Base-by-base conservation (phyloP, 176 grass and related monocot species). In the Rhynchospora tenuis region DNA sequence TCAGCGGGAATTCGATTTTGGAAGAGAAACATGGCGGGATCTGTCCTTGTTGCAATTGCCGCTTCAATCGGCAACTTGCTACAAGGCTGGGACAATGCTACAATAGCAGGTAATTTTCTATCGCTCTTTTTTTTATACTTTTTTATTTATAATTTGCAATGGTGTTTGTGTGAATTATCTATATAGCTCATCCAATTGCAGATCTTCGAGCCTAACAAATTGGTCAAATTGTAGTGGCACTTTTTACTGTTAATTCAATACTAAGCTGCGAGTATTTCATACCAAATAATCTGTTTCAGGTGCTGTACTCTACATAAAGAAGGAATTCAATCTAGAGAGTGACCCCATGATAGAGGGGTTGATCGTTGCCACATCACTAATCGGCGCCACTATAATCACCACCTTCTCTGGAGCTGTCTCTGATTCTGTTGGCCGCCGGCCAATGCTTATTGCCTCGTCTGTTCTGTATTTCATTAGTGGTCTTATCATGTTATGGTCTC, bases 401-500 rank as follows among this genome's bases (percentile, higher is more conserved):
- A 93, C 89, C 0, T 95, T 95, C 65, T 92, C 93, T 0, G 97
- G 97, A 44, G 88, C 88, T 17, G 86, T 89, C 85, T 86, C 97
- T 9, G 97, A 99, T 69, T 79, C 73, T 55, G 19, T 86, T 12
- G 97, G 97, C 0, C 89, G 97, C 60, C 86, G 93, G 52, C 97
- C 97, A 7, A 86, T 99, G 91, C 91, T 99, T 71, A 93, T 99
- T 28, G 71, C 88, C 4, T 99, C 97, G 0, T 88, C 97, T 51
- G 56, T 99, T 26, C 78, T 99, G 28, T 99, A 99, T 76, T 99
- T 93, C 22, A 1, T 90, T 1, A 90, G 97, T 46, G 89, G 93
- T 17, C 65, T 99, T 45, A 86, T 99, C 63, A 99, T 99, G 97
- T 73, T 99, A 26, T 99, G 97, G 97, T 81, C 97, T 14, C 97